A percentile compares a stretch with the other conserved stretches of the same genome.
Conservation (phyloP, 2,329 filamentous ascomycete species). For the Colletotrichum cuscutae region DNA sequence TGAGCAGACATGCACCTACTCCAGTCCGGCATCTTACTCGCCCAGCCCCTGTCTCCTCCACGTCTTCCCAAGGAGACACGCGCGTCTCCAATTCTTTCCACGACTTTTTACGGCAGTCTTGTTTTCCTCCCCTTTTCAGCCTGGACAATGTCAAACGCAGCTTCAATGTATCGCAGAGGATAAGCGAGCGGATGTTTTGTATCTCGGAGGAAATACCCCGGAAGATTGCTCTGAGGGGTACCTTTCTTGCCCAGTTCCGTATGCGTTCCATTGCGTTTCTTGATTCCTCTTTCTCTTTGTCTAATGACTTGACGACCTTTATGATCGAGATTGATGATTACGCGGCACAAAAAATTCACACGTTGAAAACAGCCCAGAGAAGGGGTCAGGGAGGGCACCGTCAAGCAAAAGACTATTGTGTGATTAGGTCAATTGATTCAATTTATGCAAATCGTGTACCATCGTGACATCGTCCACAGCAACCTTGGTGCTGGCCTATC, state of each 20-base stretch:
- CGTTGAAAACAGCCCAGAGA: background rate
- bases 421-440: slow-evolving; percentile 33
- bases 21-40: background rate
- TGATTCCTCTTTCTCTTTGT: background rate
- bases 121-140: background rate
- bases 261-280: background rate
- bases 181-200: background rate
- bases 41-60: background rate
- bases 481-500: background rate
- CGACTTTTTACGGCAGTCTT: background rate
- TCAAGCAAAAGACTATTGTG: background rate
- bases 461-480: slow-evolving; percentile 33
- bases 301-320: background rate
- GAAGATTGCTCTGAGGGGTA: background rate
- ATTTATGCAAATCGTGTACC: slow-evolving; percentile 34
- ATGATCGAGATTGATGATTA: background rate
- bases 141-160: background rate
- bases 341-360: background rate
- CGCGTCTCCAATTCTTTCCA: background rate
- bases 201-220: background rate
- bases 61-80: background rate
- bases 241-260: background rate
- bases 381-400: background rate
- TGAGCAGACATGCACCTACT: background rate
- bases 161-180: background rate